phyloP scores from a whole-genome alignment of 2,329 filamentous ascomycete species.

The Aspergillus awamori region DNA sequence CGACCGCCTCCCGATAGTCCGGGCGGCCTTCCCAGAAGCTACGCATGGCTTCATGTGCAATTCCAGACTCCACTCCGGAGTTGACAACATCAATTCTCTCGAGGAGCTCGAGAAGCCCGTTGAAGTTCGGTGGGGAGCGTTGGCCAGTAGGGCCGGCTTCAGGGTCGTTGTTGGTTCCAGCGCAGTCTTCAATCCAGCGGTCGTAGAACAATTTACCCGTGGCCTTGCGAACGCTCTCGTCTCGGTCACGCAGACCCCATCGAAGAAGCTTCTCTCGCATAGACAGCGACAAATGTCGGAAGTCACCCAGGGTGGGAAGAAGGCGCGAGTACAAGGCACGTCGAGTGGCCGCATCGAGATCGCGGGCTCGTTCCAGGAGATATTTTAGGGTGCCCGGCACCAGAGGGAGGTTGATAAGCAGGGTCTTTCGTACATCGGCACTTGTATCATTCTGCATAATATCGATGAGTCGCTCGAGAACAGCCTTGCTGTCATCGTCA shows the following conservation, averaged over 20 bases:
- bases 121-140: constrained; percentile 68
- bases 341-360: constrained; percentile 81
- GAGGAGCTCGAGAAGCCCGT: constrained; percentile 85
- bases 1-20: constrained; percentile 51
- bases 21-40: constrained; percentile 94
- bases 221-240: constrained; percentile 91
- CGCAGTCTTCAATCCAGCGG: constrained; percentile 97
- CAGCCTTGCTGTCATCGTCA: constrained; percentile 67
- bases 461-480: constrained; percentile 81
- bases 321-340: constrained; percentile 84
- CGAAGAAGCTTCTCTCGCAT: constrained; percentile 94
- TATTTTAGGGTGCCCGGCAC: constrained; percentile 80
- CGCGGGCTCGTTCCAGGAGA: constrained; percentile 85
- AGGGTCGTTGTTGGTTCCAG: constrained; percentile 64
- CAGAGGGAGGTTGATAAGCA: constrained; percentile 89
- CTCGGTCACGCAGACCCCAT: constrained; percentile 91
- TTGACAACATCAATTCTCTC: constrained; percentile 94
- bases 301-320: constrained; percentile 87
- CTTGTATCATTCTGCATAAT: constrained; percentile 92
- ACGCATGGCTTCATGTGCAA: constrained; percentile 90
- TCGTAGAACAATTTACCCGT: constrained; percentile 88
- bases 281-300: constrained; percentile 86
- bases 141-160: constrained; percentile 54
- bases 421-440: constrained; percentile 84
- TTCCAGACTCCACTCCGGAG: constrained; percentile 84